Evolutionary conservation across 176 grass and related monocot genomes (phyloP).

Genomic region (Elymus sibiricus): DNA sequence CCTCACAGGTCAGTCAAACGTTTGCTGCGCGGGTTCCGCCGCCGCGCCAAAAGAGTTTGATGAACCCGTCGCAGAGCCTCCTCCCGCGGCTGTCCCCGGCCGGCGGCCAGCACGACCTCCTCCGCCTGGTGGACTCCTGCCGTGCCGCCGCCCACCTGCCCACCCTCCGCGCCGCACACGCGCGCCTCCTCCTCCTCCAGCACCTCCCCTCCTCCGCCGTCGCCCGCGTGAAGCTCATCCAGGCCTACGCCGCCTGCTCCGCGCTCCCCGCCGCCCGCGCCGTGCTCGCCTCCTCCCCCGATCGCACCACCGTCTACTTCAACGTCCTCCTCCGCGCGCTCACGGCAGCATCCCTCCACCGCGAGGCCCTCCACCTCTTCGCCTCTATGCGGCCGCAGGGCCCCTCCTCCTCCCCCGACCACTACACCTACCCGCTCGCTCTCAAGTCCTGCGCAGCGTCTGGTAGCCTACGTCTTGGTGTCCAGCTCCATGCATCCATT

Average conservation of each 20-base stretch:
- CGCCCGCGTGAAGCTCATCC: constrained; percentile 61
- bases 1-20: neutral
- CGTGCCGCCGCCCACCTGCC: constrained; percentile 36
- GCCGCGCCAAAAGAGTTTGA: neutral
- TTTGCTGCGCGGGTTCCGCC: neutral
- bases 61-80: constrained; percentile 22
- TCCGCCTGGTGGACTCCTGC: constrained; percentile 50
- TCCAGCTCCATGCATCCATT: constrained; percentile 47
- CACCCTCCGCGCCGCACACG: constrained; percentile 45
- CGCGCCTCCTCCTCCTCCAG: constrained; percentile 40
- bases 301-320: constrained; percentile 42
- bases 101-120: constrained; percentile 15
- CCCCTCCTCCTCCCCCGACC: constrained; percentile 41
- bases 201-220: constrained; percentile 24
- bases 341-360: constrained; percentile 40
- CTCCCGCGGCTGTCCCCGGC: neutral
- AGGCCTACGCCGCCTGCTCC: constrained; percentile 64
- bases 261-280: constrained; percentile 40
- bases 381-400: constrained; percentile 36
- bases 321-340: constrained; percentile 72
- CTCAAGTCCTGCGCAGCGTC: constrained; percentile 64
- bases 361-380: constrained; percentile 55
- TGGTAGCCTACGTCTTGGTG: constrained; percentile 32
- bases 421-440: constrained; percentile 76
- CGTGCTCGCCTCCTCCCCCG: constrained; percentile 33